Base-by-base conservation (phyloP, 2,329 filamentous ascomycete genomes). In the Reticulascus tulasneorum region DNA sequence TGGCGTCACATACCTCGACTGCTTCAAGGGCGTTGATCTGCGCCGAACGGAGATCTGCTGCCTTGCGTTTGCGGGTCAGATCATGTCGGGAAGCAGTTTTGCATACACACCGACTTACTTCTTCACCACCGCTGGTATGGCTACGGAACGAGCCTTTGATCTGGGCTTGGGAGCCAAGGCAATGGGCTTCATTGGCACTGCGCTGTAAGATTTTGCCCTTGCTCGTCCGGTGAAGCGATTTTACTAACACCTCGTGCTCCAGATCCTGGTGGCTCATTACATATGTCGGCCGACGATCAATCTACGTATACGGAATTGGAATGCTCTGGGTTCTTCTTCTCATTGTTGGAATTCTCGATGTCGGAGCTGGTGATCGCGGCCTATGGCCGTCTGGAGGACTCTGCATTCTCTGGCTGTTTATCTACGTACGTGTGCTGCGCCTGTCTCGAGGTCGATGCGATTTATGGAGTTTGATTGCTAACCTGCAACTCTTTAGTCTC, bases 81-180 rank as follows among this genome's bases (percentile, higher is more conserved):
- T 65, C 42, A 59, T 61, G 5, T 55, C 60, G 23, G 60, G 66
- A 9, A 57, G 58, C 26, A 56, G 59, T 12, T 52, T 66, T 12
- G 60, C 60, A 47, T 66, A 68, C 42, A 62, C 52, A 6, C 59
- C 62, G 11, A 64, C 62, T 4, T 71, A 66, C 54, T 71, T 71
- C 52, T 69, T 68, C 52, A 56, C 63, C 20, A 64, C 66, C 41
- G 59, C 64, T 1, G 67, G 69, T 30, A 60, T 70, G 39, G 43
- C 54, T 29, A 44, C 57, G 13, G 46, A 51, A 7, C 53, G 59
- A 5, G 57, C 64, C 0, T 69, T 67, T 39, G 59, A 56, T 27
- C 58, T 73, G 37, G 55, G 56, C 12, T 54, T 71, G 3, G 62
- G 59, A 3, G 63, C 63, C 21, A 67, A 60, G 17, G 53, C 51